phyloP scores from a whole-genome alignment of 2,329 filamentous ascomycete genomes.

The Colletotrichum acutatum region DNA sequence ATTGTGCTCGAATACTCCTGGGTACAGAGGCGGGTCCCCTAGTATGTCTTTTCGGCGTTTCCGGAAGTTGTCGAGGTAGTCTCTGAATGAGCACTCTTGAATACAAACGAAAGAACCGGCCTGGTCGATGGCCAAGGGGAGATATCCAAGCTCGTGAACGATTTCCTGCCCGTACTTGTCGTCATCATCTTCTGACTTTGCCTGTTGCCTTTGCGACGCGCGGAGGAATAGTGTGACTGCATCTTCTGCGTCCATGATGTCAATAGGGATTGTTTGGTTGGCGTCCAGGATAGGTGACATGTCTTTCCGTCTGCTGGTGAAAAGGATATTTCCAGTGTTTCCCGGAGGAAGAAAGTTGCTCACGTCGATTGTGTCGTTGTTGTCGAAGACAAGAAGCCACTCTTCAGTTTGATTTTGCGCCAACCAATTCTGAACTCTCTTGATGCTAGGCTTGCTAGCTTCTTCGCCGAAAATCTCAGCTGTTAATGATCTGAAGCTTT shows the following conservation, averaged over 20 bases:
- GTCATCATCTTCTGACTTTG: not conserved
- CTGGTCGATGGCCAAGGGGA: constrained; percentile 45
- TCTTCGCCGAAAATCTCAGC: constrained; percentile 10
- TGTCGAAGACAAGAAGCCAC: constrained; percentile 47
- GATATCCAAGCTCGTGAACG: constrained; percentile 37
- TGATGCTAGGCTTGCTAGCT: not conserved
- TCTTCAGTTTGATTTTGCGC: constrained; percentile 29
- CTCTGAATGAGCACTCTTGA: constrained; percentile 17
- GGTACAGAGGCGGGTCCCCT: constrained; percentile 16
- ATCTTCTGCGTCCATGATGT: not conserved
- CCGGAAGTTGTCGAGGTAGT: constrained; percentile 33
- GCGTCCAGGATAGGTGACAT: not conserved
- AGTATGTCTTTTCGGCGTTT: constrained; percentile 26
- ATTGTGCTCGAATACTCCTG: constrained; percentile 29
- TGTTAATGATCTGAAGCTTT: constrained; percentile 39
- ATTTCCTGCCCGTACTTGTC: constrained; percentile 27
- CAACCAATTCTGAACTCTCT: constrained; percentile 37
- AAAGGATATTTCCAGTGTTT: constrained; percentile 42
- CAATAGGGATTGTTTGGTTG: not conserved
- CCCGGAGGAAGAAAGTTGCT: constrained; percentile 34
- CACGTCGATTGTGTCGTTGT: constrained; percentile 38
- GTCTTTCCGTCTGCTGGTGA: constrained; percentile 39
- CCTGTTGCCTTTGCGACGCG: not conserved
- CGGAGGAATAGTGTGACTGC: not conserved
- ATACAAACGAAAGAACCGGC: constrained; percentile 38